Conservation (phyloP, 2,329 filamentous ascomycete species). For the Talaromyces sp. region DNA sequence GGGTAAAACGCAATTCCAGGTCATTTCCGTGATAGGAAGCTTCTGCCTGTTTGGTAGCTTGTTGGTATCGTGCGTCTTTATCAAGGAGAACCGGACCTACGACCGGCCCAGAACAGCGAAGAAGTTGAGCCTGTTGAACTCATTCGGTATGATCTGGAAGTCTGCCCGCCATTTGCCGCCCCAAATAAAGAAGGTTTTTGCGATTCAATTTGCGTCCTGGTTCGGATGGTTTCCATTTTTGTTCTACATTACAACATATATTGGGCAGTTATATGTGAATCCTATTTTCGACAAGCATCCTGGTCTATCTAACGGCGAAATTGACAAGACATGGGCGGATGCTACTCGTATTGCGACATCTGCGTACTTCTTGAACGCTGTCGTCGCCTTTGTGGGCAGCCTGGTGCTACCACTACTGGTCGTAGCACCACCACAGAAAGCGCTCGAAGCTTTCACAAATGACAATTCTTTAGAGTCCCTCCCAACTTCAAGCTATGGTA, state of each 20-base stretch:
- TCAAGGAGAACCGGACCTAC: slow-evolving; percentile 76
- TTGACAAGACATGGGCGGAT: slow-evolving; percentile 75
- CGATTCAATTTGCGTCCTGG: slow-evolving; percentile 83
- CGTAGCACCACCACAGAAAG: slow-evolving; percentile 65
- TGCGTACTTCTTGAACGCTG: slow-evolving; percentile 80
- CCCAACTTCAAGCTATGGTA: background rate
- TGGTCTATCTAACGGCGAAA: slow-evolving; percentile 70
- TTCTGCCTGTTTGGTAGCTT: slow-evolving; percentile 70
- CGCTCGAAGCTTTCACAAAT: slow-evolving; percentile 7
- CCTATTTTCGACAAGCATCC: slow-evolving; percentile 74
- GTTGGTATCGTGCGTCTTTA: slow-evolving; percentile 62
- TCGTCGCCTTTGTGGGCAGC: slow-evolving; percentile 78
- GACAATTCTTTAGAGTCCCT: background rate
- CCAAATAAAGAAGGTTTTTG: slow-evolving; percentile 76
- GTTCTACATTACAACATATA: slow-evolving; percentile 91
- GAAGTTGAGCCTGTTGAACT: background rate
- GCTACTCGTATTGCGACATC: slow-evolving; percentile 85
- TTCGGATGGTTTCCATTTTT: slow-evolving; percentile 93
- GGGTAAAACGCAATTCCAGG: slow-evolving; percentile 86
- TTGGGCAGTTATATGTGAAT: slow-evolving; percentile 88
- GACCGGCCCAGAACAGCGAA: slow-evolving; percentile 58
- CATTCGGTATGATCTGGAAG: slow-evolving; percentile 1
- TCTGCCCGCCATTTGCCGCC: slow-evolving; percentile 61
- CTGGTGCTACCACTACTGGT: slow-evolving; percentile 83
- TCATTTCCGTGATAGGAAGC: slow-evolving; percentile 80